Evolutionary conservation across 306 rosid species (phyloP), one percentile per base, ranked within the genome.

Genomic region (Inga oerstediana): DNA sequence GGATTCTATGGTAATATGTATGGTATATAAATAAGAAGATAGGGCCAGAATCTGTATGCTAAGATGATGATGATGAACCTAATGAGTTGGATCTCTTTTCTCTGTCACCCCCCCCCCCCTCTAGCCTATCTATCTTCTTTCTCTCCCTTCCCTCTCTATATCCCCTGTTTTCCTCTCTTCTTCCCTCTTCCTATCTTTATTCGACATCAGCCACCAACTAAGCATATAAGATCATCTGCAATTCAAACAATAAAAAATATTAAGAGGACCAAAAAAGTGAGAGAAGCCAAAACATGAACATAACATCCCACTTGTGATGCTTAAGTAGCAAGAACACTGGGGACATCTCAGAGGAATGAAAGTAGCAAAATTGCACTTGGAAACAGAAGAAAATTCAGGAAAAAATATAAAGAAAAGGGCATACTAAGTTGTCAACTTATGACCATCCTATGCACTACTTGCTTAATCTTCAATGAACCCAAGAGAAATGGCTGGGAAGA

Each of bases 401-500:
- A 61, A 61, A 61, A 61, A 22, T 61, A 61, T 61, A 1, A 61
- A 61, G 35, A 61, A 61, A 61, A 61, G 67, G 67, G 35, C 67
- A 61, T 22, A 14, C 5, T 2, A 49, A 12, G 27, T 37, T 62
- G 41, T 73, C 61, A 12, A 73, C 43, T 71, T 46, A 48, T 52
- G 45, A 82, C 37, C 37, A 68, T 39, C 32, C 48, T 12, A 69
- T n/a, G 30, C 30, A 7, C 24, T 62, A 48, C 8, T 70, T 71
- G 67, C 64, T 62, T 48, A 49, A 45, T 68, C 67, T 79, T 77
- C 59, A 51, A 71, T 5, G 20, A 79, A 86, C 44, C 52, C 79
- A 61, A 24, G 35, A 72, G 44, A 64, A 46, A 32, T 59, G 74
- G 77, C 78, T 16, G 22, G 32, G 74, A 61, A 75, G 82, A 79